Percentiles rank a stretch among this genome's conserved stretches.
These are phyloP conservation scores for Aristolochia contorta DNA, from an alignment of 164 flowering plant species.

Conservation along the genomic window DNA sequence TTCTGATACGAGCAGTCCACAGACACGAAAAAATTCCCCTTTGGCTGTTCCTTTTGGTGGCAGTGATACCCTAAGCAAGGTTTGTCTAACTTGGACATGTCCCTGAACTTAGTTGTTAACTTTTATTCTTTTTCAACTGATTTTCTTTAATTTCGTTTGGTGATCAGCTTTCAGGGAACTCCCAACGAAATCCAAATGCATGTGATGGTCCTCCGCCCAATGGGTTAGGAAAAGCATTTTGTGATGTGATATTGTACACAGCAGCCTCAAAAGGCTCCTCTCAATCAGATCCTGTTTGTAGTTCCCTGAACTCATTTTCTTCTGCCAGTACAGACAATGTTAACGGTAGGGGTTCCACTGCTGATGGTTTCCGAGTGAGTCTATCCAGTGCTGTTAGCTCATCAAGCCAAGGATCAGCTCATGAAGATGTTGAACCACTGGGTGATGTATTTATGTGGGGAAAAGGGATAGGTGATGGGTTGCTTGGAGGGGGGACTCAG, in stretches of 20 bases:
- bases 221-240: conserved; percentile 71
- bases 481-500: conserved; percentile 54
- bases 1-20: conserved; percentile 33
- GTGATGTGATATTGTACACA: conserved; percentile 58
- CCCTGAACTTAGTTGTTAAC: not conserved
- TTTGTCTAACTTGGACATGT: not conserved
- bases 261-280: conserved; percentile 29
- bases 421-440: conserved; percentile 66
- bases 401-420: conserved; percentile 80
- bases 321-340: conserved; percentile 33
- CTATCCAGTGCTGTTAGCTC: conserved; percentile 86
- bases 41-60: conserved; percentile 32
- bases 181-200: conserved; percentile 24
- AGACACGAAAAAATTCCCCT: conserved; percentile 27
- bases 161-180: conserved; percentile 51
- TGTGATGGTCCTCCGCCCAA: conserved; percentile 30
- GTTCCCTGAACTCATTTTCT: conserved; percentile 27
- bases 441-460: conserved; percentile 95
- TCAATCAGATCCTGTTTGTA: conserved; percentile 26
- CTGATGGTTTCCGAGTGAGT: conserved; percentile 68
- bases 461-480: conserved; percentile 60
- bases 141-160: conserved; percentile 4
- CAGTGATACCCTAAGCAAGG: conserved; percentile 15
- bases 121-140: conserved; percentile 2
- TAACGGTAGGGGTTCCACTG: conserved; percentile 43